Base-by-base conservation (phyloP, 2,329 filamentous ascomycete genomes). In the Fusarium sambucinum region DNA sequence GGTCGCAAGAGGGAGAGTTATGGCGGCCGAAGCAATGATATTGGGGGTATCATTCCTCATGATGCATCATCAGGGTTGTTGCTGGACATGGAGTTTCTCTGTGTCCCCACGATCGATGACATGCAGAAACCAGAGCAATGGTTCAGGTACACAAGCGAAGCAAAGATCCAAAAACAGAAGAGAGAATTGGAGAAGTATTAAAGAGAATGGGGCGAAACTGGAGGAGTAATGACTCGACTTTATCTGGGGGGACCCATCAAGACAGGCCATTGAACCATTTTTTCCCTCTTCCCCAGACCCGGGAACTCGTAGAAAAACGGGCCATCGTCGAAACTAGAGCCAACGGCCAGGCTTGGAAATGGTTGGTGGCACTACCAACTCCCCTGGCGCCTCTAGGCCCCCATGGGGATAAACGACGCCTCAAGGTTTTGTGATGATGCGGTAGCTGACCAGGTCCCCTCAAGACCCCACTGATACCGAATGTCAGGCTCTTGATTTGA, bases 21-120 rank as follows among this genome's bases (percentile, higher is more conserved):
- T 64, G 25, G 61, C 55, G 30, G 69, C 59, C 37, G 70, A 48
- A 45, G 58, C 68, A 65, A 73, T 71, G 59, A 70, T 69, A 37
- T 68, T 63, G 51, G 66, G 66, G 66, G 57, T 69, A 40, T 70
- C 63, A 70, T 69, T 44, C 63, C 47, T 68, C 66, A 69, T 69
- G 66, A 70, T 70, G 67, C 66, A 69, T 69, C 30, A 47, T 66
- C 53, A 30, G 45, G 50, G 33, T 48, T 46, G 35, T 63, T 29
- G 12, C 40, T 21, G 38, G 35, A 46, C 16, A 35, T 33, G 45
- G 8, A 54, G 37, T 41, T 40, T 27, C 33, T 47, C 45, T 33
- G 33, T 29, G 25, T 38, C 46, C 50, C 61, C 57, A 51, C 41
- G 56, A 51, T 53, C 41, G 38, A 40, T 50, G 44, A 52, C 16